phyloP scores from a whole-genome alignment of 164 flowering plant species.

The Umbilicus rupestris region DNA sequence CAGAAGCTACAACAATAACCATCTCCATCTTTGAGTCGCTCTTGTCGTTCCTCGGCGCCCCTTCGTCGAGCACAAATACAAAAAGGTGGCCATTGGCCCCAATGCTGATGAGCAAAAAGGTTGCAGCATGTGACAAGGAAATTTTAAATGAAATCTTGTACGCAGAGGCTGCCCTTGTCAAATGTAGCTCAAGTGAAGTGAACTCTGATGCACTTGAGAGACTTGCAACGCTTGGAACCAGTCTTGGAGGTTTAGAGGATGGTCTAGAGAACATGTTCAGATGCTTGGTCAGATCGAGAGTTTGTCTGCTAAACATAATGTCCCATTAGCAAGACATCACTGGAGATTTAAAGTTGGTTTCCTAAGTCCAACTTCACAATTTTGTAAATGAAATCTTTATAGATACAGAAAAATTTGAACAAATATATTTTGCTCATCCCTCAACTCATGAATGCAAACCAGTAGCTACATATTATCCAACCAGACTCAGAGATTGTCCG shows the following conservation, averaged over 20 bases:
- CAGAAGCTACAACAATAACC: constrained; percentile 19
- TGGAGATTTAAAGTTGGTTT: neutral
- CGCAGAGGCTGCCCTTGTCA: neutral
- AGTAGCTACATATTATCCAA: neutral
- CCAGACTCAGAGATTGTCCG: neutral
- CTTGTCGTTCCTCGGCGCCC: constrained; percentile 14
- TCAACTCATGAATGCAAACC: neutral
- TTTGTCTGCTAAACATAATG: neutral
- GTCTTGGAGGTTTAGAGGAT: neutral
- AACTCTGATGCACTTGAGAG: neutral
- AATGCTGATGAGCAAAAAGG: constrained; percentile 18
- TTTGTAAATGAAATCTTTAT: neutral
- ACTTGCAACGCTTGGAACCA: neutral
- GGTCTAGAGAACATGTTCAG: neutral
- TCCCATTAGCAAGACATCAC: neutral
- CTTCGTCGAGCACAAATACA: constrained; percentile 14
- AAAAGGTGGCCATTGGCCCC: constrained; percentile 25
- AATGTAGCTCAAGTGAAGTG: neutral
- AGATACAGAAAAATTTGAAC: neutral
- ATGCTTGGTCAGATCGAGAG: neutral
- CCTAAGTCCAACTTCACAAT: neutral
- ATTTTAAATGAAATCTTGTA: neutral
- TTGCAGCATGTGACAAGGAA: constrained; percentile 1
- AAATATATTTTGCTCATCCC: neutral
- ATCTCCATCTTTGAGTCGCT: constrained; percentile 19